These are phyloP conservation scores for Russula sp. DNA, from an alignment of 768 basidiomycete genomes.

Conservation along the genomic window DNA sequence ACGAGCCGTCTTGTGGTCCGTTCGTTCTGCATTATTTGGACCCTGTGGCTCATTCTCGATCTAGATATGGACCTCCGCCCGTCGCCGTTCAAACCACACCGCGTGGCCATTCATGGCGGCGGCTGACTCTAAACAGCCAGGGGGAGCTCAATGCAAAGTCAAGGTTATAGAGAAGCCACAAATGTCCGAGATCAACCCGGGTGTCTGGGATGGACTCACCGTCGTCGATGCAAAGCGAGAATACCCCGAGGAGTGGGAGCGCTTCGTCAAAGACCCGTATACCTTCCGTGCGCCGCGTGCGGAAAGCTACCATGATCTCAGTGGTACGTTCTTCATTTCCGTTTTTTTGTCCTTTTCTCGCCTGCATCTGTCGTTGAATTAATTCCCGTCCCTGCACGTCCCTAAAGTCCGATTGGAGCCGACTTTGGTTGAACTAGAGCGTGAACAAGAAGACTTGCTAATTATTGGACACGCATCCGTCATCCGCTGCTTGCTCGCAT, in stretches of 20 bases:
- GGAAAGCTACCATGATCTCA: constrained; percentile 96
- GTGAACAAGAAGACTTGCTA: constrained; percentile 89
- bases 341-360: background rate
- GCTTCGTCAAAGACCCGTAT: constrained; percentile 91
- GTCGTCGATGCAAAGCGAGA: constrained; percentile 85
- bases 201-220: constrained; percentile 93
- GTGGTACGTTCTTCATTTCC: constrained; percentile 47
- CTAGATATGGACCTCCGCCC: constrained; percentile 96
- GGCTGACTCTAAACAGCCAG: constrained; percentile 30
- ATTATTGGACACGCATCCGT: constrained; percentile 98
- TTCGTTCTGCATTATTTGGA: constrained; percentile 15
- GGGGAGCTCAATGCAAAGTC: constrained; percentile 45
- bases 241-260: constrained; percentile 93
- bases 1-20: constrained; percentile 67
- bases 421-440: constrained; percentile 87
- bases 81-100: constrained; percentile 89
- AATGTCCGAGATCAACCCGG: constrained; percentile 98
- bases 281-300: constrained; percentile 87
- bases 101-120: constrained; percentile 84
- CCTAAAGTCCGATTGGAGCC: constrained; percentile 85
- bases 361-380: constrained; percentile 26
- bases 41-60: background rate
- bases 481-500: constrained; percentile 91
- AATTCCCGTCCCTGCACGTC: background rate
- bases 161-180: constrained; percentile 94